These are phyloP conservation scores for Yamadazyma triangularis DNA, from an alignment of 1,139 yeast genomes.

Conservation along the genomic window DNA sequence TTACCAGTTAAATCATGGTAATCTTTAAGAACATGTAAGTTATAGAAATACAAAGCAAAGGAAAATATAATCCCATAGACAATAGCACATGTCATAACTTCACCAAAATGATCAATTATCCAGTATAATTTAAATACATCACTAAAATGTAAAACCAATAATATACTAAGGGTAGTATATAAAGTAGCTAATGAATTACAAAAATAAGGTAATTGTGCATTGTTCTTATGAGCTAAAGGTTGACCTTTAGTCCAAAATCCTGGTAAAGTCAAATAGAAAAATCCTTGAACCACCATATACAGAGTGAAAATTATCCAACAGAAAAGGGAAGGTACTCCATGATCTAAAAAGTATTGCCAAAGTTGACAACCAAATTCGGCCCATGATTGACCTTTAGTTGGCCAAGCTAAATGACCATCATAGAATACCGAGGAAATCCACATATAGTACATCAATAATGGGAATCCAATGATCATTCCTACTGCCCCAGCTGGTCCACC, in stretches of 20 bases:
- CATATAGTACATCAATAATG: constrained; percentile 92
- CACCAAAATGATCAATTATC: constrained; percentile 78
- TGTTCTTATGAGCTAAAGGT: constrained; percentile 75
- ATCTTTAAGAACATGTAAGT: constrained; percentile 62
- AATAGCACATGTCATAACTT: constrained; percentile 90
- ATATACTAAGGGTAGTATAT: constrained; percentile 60
- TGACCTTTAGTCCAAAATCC: constrained; percentile 96
- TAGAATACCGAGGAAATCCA: constrained; percentile 87
- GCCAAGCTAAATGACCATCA: constrained; percentile 68
- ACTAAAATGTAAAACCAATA: constrained; percentile 61
- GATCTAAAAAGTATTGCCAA: constrained; percentile 39
- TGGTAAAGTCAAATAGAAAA: constrained; percentile 82
- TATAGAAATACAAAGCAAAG: constrained; percentile 56
- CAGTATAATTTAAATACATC: constrained; percentile 71
- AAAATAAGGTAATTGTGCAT: constrained; percentile 80
- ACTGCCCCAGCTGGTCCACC: constrained; percentile 93
- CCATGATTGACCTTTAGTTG: constrained; percentile 57
- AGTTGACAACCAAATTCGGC: constrained; percentile 47
- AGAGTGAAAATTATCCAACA: constrained; percentile 70
- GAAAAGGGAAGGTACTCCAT: constrained; percentile 65
- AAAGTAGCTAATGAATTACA: constrained; percentile 90
- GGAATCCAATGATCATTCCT: constrained; percentile 94
- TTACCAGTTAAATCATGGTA: constrained; percentile 91
- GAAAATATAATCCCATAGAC: constrained; percentile 69
- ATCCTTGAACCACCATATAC: constrained; percentile 66